phyloP scores from a whole-genome alignment of 2,329 filamentous ascomycete species.

The Stemphylium lycopersici region DNA sequence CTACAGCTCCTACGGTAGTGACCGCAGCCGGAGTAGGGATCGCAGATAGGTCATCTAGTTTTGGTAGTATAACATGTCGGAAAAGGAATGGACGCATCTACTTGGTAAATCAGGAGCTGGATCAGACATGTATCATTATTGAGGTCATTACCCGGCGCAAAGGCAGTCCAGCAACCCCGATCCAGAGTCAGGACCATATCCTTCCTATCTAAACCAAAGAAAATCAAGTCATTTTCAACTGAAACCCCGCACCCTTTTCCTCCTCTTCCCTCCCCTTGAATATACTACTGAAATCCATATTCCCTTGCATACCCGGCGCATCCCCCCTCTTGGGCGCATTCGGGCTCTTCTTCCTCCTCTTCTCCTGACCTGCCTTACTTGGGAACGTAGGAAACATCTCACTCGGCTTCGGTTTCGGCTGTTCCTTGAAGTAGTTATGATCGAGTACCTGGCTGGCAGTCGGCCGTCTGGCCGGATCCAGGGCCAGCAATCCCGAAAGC shows the following conservation, averaged over 20 bases:
- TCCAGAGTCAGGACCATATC: not conserved
- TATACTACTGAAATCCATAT: slow-evolving; percentile 57
- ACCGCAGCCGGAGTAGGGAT: slow-evolving; percentile 55
- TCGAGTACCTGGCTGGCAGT: slow-evolving; percentile 74
- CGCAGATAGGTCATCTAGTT: slow-evolving; percentile 17
- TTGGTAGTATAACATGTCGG: not conserved
- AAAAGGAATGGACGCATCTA: not conserved
- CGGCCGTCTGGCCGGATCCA: slow-evolving; percentile 76
- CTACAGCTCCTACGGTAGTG: slow-evolving; percentile 67
- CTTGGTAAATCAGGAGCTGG: not conserved
- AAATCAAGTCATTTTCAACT: slow-evolving; percentile 40
- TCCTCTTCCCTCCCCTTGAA: slow-evolving; percentile 57
- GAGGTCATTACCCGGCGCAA: not conserved
- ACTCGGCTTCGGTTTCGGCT: slow-evolving; percentile 86
- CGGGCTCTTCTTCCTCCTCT: slow-evolving; percentile 74
- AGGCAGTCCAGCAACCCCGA: not conserved
- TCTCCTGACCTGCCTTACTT: slow-evolving; percentile 91
- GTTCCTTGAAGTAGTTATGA: slow-evolving; percentile 86
- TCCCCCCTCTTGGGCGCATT: slow-evolving; percentile 82
- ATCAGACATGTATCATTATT: not conserved
- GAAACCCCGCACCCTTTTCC: slow-evolving; percentile 57
- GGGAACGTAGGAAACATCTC: slow-evolving; percentile 97
- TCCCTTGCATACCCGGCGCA: slow-evolving; percentile 51
- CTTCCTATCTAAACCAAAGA: not conserved
- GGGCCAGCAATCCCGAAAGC: slow-evolving; percentile 68